Evolutionary conservation across 345 rosid genomes (phyloP).

Genomic region (Arabidopsis suecica): DNA sequence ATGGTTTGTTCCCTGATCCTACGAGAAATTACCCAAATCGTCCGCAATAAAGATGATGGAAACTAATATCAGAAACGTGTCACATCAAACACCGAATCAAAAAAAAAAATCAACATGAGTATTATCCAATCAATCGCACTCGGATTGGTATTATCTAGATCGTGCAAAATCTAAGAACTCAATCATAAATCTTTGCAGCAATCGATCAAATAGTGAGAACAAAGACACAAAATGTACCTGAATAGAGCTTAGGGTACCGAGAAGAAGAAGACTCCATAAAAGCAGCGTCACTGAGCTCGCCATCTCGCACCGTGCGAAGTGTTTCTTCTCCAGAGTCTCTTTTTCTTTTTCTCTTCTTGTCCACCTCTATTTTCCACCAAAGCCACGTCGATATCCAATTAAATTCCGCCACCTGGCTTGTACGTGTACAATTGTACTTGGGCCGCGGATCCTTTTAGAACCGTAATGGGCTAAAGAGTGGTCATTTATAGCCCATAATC

Average conservation of each 20-base stretch:
- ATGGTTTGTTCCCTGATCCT: not conserved
- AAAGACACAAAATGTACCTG: conserved; percentile 50
- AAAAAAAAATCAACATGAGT: not conserved
- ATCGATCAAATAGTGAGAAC: not conserved
- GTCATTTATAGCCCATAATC: not conserved
- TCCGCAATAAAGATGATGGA: not conserved
- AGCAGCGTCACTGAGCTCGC: conserved; percentile 54
- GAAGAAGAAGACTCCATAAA: conserved; percentile 57
- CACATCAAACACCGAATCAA: not conserved
- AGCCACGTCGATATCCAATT: conserved; percentile 32
- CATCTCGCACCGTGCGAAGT: conserved; percentile 46
- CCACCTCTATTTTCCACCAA: not conserved
- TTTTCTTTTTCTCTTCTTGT: not conserved
- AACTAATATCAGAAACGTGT: not conserved
- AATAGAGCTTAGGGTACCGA: conserved; percentile 54
- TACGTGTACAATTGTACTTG: not conserved
- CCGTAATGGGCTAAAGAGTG: not conserved
- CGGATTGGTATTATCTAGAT: conserved; percentile 1
- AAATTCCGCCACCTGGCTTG: not conserved
- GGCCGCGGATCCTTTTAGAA: not conserved
- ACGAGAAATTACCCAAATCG: not conserved
- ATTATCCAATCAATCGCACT: conserved; percentile 28
- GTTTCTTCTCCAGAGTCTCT: not conserved
- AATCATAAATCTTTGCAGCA: not conserved
- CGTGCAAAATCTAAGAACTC: conserved; percentile 10